A percentile compares a stretch with the other conserved stretches of the same genome.
These are phyloP conservation scores for Umbelopsis isabellina DNA, from an alignment of 192 early-diverging fungal genomes.

Conservation along the genomic window DNA sequence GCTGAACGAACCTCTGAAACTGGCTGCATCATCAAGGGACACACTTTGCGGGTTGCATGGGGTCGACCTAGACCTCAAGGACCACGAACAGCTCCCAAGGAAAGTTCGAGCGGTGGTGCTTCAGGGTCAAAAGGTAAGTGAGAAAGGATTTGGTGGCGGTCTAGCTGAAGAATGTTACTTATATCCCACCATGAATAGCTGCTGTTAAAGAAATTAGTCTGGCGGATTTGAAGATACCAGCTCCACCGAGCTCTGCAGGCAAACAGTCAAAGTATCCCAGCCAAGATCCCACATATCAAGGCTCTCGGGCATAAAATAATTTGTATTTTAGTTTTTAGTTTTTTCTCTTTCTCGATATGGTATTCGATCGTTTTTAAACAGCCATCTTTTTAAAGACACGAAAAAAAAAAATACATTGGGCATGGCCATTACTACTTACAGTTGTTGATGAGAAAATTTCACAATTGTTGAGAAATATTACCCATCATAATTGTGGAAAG, in stretches of 20 bases:
- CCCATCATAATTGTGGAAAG: no score
- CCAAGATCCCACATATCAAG: conserved; percentile 61
- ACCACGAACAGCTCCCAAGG: conserved; percentile 57
- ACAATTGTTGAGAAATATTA: no score
- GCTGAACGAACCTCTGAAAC: conserved; percentile 65
- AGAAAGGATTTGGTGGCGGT: neutral
- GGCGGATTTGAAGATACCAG: conserved; percentile 11
- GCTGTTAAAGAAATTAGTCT: conserved; percentile 21
- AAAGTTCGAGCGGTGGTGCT: conserved; percentile 9
- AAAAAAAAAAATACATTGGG: no score
- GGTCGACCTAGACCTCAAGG: conserved; percentile 76
- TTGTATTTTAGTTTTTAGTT: neutral
- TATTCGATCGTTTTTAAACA: neutral
- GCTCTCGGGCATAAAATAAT: conserved; percentile 28
- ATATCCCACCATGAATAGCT: neutral
- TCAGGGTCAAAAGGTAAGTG: conserved; percentile 7
- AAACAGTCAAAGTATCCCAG: conserved; percentile 48
- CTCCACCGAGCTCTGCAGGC: conserved; percentile 23
- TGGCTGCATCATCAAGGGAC: conserved; percentile 74
- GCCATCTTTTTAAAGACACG: no score
- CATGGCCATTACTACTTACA: no score
- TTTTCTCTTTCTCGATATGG: neutral
- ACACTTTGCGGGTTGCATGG: conserved; percentile 81
- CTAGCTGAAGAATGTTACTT: neutral
- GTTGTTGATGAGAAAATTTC: no score